Evolutionary conservation across 148 eudicot species (phyloP).

Genomic region (Silene latifolia): DNA sequence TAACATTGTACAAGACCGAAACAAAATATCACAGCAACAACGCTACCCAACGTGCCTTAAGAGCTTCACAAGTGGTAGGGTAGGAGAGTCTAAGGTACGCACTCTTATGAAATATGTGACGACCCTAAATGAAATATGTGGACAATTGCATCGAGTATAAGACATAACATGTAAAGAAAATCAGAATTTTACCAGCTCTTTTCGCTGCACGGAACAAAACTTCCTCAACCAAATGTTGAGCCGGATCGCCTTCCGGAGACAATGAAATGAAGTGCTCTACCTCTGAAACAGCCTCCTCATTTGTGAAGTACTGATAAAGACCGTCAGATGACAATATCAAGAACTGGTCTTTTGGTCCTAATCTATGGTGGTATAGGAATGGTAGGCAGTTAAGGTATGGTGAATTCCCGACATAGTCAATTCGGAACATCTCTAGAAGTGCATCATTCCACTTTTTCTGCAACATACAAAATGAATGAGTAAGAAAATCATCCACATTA

Average conservation of each 20-base stretch:
- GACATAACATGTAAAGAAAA: not conserved
- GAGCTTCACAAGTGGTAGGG: too few relatives aligned
- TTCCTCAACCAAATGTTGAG: slow-evolving; percentile 91
- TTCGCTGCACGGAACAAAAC: slow-evolving; percentile 83
- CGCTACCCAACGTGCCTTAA: too few relatives aligned
- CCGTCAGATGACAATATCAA: slow-evolving; percentile 88
- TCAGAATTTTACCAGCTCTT: slow-evolving; percentile 55
- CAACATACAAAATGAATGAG: slow-evolving; percentile 12
- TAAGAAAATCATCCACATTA: not conserved
- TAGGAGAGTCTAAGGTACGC: too few relatives aligned
- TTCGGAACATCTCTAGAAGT: slow-evolving; percentile 70
- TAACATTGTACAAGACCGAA: too few relatives aligned
- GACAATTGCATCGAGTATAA: not conserved
- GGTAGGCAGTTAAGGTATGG: slow-evolving; percentile 76
- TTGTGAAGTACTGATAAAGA: slow-evolving; percentile 85
- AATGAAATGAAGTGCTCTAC: slow-evolving; percentile 67
- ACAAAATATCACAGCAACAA: too few relatives aligned
- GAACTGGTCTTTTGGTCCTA: slow-evolving; percentile 64
- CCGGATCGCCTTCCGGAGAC: slow-evolving; percentile 90
- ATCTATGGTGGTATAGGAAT: slow-evolving; percentile 63
- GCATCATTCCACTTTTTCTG: slow-evolving; percentile 96
- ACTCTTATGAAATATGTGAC: too few relatives aligned
- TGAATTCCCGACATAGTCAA: slow-evolving; percentile 66
- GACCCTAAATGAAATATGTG: too few relatives aligned
- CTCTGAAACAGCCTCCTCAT: slow-evolving; percentile 77